Base-by-base conservation (phyloP, 495 filamentous ascomycete genomes). In the Acidiella bohemica region DNA sequence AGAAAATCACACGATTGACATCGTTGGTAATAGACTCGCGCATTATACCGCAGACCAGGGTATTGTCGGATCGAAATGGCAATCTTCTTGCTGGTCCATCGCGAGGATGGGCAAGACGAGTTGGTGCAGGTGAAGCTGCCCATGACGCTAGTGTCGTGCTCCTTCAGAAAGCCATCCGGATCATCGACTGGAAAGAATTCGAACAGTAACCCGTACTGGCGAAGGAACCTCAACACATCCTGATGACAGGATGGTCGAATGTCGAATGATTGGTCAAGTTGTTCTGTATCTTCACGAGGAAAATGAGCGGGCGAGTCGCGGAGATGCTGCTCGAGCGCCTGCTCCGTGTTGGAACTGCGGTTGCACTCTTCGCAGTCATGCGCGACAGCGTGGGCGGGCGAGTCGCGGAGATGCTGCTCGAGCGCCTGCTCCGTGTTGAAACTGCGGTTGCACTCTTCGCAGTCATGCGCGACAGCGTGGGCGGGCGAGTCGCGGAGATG, bases 51-150 rank as follows among this genome's bases (percentile, higher is more conserved):
- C 25, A 36, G 11, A 12, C 45, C 46, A 17, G 44, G 36, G 53
- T 70, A 70, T 51, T 54, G 56, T 29, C 64, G 61, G 25, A 70
- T 68, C 2, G 56, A 60, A 25, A 67, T 60, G 22, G 65, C 59
- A 26, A 68, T 60, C 39, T 40, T 44, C 42, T 58, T 64, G 54
- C 65, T 70, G 34, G 57, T 46, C 65, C 65, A 62, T 40, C 49
- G 53, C 16, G 24, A 17, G 16, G 29, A 17, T 11, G 6, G 8
- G 47, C 60, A 65, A 19, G 20, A 39, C 20, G 19, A 10, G 44
- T 61, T 62, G 32, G 30, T 26, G 41, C 60, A 70, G 19, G 25
- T 39, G 44, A 55, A 55, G 35, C 30, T 53, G 33, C 52, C 48
- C 51, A 55, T 58, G 21, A 63, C 53, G 38, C 41, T 53, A 3